Conservation (phyloP, 306 rosid species). For the Fagus crenata region DNA sequence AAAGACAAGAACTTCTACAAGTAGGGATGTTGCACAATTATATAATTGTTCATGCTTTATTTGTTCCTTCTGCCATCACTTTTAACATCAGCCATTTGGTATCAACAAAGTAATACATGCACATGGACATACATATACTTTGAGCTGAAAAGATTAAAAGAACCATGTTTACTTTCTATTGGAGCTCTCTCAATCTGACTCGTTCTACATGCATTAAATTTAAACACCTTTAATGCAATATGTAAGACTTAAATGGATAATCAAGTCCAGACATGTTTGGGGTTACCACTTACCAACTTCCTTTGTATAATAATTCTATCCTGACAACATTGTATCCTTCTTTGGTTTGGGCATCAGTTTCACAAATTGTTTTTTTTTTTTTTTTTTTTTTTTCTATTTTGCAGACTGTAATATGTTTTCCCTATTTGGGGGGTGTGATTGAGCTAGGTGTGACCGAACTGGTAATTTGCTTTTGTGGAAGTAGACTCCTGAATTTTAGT, state of each 20-base stretch:
- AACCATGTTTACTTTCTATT: neutral
- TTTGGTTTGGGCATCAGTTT: neutral
- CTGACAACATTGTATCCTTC: neutral
- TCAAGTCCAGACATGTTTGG: neutral
- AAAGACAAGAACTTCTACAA: neutral
- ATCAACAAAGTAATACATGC: neutral
- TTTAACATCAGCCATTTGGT: neutral
- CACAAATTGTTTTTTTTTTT: neutral
- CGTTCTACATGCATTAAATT: neutral
- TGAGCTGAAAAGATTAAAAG: neutral
- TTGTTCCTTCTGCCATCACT: neutral
- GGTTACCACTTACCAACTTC: neutral
- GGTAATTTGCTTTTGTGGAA: conserved; percentile 39
- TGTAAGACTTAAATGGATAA: neutral
- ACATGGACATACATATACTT: neutral
- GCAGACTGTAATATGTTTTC: conserved; percentile 93
- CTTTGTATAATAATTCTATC: neutral
- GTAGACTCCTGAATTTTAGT: conserved; percentile 11
- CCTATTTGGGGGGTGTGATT: conserved; percentile 64
- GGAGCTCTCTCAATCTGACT: neutral
- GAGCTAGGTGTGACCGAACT: conserved; percentile 80
- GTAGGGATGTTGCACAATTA: neutral
- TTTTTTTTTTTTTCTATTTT: neutral
- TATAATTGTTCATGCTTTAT: neutral
- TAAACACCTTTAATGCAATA: neutral